These are phyloP conservation scores for Daucus carota DNA, from an alignment of 129 eudicot genomes.

Conservation along the genomic window DH1_v3.0 NC_030384.2:42275001-42275500, in stretches of 20 bases:
- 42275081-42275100: background rate
- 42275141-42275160: constrained; percentile 87
- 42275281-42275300: background rate
- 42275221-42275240: constrained; percentile 88
- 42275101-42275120: constrained; percentile 85
- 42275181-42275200: constrained; percentile 77
- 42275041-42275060: too few species aligned
- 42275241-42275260: constrained; percentile 52
- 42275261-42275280: background rate
- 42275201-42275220: constrained; percentile 87
- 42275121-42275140: constrained; percentile 71
- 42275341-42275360: background rate
- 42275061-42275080: background rate
- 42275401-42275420: background rate
- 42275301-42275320: background rate
- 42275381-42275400: background rate
- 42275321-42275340: background rate
- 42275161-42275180: constrained; percentile 85
- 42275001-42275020: constrained; percentile 1
- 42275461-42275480: background rate
- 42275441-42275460: background rate
- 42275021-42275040: background rate
- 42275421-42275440: background rate
- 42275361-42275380: background rate
- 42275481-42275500: too few species aligned